phyloP scores from a whole-genome alignment of 805 yeast species.

The Wickerhamomyces sydowiorum region DNA sequence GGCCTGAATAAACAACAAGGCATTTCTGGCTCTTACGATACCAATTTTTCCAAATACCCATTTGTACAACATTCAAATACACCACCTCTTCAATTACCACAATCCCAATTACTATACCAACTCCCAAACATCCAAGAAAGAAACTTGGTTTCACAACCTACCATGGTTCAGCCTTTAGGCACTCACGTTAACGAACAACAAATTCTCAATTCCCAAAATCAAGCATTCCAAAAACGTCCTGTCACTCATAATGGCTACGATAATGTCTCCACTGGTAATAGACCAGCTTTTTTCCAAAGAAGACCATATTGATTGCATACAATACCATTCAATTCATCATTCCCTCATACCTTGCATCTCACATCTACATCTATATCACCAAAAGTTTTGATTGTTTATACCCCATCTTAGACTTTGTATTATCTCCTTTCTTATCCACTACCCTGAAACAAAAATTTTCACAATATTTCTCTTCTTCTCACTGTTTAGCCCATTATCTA shows the following conservation, averaged over 20 bases:
- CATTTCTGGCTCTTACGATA: background rate
- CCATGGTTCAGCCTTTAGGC: conserved; percentile 5
- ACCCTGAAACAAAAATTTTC: background rate
- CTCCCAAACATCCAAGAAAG: conserved; percentile 3
- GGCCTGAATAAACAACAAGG: background rate
- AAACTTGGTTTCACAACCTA: conserved; percentile 7
- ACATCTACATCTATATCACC: background rate
- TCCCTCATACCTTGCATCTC: background rate
- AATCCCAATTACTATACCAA: conserved; percentile 12
- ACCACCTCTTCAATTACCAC: background rate
- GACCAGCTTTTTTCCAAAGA: background rate
- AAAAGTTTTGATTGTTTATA: background rate
- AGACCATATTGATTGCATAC: background rate
- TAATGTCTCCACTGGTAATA: background rate
- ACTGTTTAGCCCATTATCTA: background rate
- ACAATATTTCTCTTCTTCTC: background rate
- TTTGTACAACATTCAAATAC: background rate
- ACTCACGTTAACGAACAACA: background rate
- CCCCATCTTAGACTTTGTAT: background rate
- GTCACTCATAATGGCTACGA: conserved; percentile 4
- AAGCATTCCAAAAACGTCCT: conserved; percentile 1
- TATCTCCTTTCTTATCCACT: background rate
- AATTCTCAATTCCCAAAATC: background rate
- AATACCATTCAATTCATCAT: background rate
- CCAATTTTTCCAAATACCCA: background rate